These are phyloP conservation scores for Trichophyton benhamiae DNA, from an alignment of 2,329 filamentous ascomycete species.

Conservation along the genomic window DNA sequence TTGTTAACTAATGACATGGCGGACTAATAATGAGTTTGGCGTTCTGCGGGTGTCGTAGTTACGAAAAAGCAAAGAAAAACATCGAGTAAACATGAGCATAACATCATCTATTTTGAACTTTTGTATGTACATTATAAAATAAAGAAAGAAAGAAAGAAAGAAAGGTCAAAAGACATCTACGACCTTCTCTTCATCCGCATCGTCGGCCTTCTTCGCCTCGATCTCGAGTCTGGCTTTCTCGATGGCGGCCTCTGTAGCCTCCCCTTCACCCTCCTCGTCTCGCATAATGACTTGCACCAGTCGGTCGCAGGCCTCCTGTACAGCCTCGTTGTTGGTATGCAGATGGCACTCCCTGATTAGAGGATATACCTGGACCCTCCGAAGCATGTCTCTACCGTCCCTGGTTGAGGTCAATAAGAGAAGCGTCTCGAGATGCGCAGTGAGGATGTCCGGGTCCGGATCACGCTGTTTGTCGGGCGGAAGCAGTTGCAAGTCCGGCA, in stretches of 20 bases:
- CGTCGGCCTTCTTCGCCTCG: constrained; percentile 29
- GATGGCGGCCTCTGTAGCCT: constrained; percentile 29
- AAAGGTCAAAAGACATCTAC: constrained; percentile 34
- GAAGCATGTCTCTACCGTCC: constrained; percentile 60
- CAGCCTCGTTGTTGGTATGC: constrained; percentile 62
- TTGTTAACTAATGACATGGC: no score
- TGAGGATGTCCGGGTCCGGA: constrained; percentile 59
- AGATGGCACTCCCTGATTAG: constrained; percentile 77
- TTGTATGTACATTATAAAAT: background rate
- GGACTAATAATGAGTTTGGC: no score
- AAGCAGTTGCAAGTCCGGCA: constrained; percentile 78
- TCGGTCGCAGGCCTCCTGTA: constrained; percentile 74
- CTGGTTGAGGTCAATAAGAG: constrained; percentile 69
- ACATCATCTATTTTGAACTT: background rate
- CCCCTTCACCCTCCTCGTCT: constrained; percentile 51
- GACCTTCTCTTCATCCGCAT: constrained; percentile 34
- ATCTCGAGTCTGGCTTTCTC: constrained; percentile 19
- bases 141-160: no score
- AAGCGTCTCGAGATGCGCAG: constrained; percentile 81
- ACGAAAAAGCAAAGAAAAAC: no score
- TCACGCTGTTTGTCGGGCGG: constrained; percentile 84
- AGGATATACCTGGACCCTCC: constrained; percentile 72
- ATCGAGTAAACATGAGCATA: no score
- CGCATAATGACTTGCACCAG: constrained; percentile 80
- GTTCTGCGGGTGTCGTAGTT: no score